Evolutionary conservation across 768 basidiomycete genomes (phyloP), one percentile per base, ranked within the genome.

Genomic region (Trametes maxima): DNA sequence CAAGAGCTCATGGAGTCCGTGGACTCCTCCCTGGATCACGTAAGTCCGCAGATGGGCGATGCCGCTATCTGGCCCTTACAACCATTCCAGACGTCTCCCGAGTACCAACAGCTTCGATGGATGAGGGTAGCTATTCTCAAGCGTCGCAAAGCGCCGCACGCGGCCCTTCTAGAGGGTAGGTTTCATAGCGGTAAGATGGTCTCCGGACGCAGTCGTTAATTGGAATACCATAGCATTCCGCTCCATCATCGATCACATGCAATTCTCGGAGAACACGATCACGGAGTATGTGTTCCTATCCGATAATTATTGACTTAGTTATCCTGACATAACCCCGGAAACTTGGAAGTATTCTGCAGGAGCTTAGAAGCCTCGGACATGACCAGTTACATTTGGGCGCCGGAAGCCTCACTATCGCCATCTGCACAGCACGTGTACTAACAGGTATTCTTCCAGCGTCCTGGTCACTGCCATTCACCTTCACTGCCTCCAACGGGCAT

Each of bases 51-150:
- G 36, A 47, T 16, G 28, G 60, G 45, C 14, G 28, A 40, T 54
- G 22, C 40, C 24, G 19, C 39, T 59, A 59, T 63, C 50, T 52
- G n/a, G 25, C 40, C 40, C 48, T 64, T 17, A 60, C 42, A 39
- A 16, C 28, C 35, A 33, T 54, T 62, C 65, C 71, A 90, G 88
- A 82, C 78, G 77, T 83, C 80, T 73, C 77, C 85, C 75, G 89
- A 91, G 67, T 84, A 85, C 75, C 90, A 90, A 73, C 88, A 92
- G 74, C 83, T 93, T 73, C 84, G 90, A 74, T 94, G 93, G 93
- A 85, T 94, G 80, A 85, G 86, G 78, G 77, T 94, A 64, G 89
- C 89, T 64, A 84, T 92, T 67, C 77, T 92, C 63, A 93, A 91
- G 76, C 86, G 85, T 77, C 82, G 87, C 64, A 86, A 87, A 66